Base-by-base conservation (phyloP, 2,329 filamentous ascomycete genomes). In the Aureobasidium zeae region DNA sequence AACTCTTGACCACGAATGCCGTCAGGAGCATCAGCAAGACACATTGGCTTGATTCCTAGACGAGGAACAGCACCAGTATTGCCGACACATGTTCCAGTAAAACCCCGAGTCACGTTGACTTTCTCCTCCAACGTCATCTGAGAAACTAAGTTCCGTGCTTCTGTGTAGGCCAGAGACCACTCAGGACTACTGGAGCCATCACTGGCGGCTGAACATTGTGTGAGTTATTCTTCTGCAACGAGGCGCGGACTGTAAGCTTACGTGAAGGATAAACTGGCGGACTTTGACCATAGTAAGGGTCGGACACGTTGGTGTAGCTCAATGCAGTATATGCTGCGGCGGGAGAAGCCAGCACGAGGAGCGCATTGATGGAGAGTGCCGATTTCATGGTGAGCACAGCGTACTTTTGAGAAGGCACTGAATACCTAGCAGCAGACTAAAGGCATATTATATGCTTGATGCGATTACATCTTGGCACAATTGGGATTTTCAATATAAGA, bases 1-100 rank as follows among this genome's bases (percentile, higher is more conserved):
- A 84, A 77, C 51, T 87, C 82, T 1, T 81, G 77, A n/a, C 76
- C 75, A 20, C 82, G 75, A 11, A 91, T 69, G 2, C 85, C 84
- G 24, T 82, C 67, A 1, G 82, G 80, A 0, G 76, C 77, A 57
- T 88, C 83, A 50, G 85, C 79, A 3, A 85, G 66, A 54, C 81
- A 85, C 5, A 87, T 69, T 51, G 79, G 76, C 1, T 82, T 80
- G 48, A 89, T 81, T 1, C 81, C 81, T 12, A 88, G 71, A 5
- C 84, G 74, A 12, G 67, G 59, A 1, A 79, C 82, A 47, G 80
- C 83, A 9, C 83, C 83, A 0, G 82, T 83, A 54, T 89, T 86
- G 28, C 84, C 85, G 16, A 81, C 79, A 52, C 85, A 91, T 28
- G 50, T 46, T 2, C 57, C 57, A 11, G 22, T 54, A 51, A 34